Base-by-base conservation (phyloP, 768 basidiomycete species). In the Antrodiella citrinella region DNA sequence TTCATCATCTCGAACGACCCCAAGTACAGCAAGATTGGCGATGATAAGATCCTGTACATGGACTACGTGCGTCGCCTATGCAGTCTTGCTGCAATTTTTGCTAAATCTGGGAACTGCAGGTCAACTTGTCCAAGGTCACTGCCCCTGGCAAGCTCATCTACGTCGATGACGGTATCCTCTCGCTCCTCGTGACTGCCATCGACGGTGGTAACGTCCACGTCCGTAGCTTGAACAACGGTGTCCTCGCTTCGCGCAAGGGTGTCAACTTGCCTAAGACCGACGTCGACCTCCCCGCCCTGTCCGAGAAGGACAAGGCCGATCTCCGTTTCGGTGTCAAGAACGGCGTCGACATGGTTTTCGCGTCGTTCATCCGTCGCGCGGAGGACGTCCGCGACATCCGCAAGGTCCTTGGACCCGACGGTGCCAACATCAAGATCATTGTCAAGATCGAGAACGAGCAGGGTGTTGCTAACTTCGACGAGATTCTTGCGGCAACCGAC, bases 361-460 rank as follows among this genome's bases (percentile, higher is more conserved):
- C 96, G 4, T 98, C 96, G 2, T 99, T 98, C 69, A 98, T 99
- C 69, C 92, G 96, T 54, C 84, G 88, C 50, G 95, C 82, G 22
- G 78, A 96, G 60, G 96, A 99, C 66, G 94, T 99, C 64, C 77
- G 73, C 57, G 91, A 96, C 61, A 98, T 99, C 67, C 87, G 93
- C 57, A 76, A 81, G 45, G 90, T 94, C 54, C 84, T 99, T 57
- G 96, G 96, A 44, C 85, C 94, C 26, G 93, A 92, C 47, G 96
- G 96, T 51, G 88, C 91, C 49, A 84, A 72, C 72, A 93, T 99
- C 77, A 98, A 97, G 72, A 92, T 99, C 67, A 97, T 99, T 59
- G 93, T 95, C 72, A 99, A 99, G 72, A 98, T 99, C 57, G 96
- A 99, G 72, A 99, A 99, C 71, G 91, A 97, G 69, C 96, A 99